These are phyloP conservation scores for Nakazawaea sp. DNA, from an alignment of 805 yeast genomes.

Conservation along the genomic window DNA sequence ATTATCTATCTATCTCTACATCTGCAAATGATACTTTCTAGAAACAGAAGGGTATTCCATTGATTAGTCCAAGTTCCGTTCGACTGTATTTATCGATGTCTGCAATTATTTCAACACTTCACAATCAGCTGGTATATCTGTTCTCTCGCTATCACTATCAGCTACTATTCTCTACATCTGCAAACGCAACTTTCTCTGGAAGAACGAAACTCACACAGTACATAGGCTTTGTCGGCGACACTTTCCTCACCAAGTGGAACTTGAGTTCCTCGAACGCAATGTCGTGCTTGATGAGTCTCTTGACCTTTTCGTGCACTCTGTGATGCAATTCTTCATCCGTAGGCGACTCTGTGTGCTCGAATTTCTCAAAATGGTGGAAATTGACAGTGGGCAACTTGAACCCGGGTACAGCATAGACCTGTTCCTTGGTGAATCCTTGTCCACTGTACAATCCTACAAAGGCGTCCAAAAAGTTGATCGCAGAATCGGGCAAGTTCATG, in stretches of 20 bases:
- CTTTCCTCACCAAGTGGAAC: constrained; percentile 86
- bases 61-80: too few species aligned
- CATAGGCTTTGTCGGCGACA: constrained; percentile 97
- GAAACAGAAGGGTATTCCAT: too few species aligned
- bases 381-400: constrained; percentile 70
- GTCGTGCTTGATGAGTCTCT: constrained; percentile 37
- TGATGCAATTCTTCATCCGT: constrained; percentile 55
- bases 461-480: constrained; percentile 73
- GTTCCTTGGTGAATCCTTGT: constrained; percentile 25
- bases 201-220: constrained; percentile 76
- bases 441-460: constrained; percentile 65
- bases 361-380: constrained; percentile 90
- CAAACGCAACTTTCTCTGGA: constrained; percentile 60
- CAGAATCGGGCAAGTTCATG: constrained; percentile 95
- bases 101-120: too few species aligned
- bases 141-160: background rate
- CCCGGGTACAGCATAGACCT: constrained; percentile 30
- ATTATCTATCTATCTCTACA: too few species aligned
- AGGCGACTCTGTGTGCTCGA: constrained; percentile 56
- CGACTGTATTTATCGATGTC: too few species aligned
- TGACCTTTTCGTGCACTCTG: constrained; percentile 55
- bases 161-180: background rate
- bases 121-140: background rate
- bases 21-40: too few species aligned
- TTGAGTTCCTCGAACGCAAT: constrained; percentile 40